Percentiles rank a stretch among this genome's conserved stretches.
These are phyloP conservation scores for Trichoderma koningii DNA, from an alignment of 2,329 filamentous ascomycete genomes.

Conservation along the genomic window DNA sequence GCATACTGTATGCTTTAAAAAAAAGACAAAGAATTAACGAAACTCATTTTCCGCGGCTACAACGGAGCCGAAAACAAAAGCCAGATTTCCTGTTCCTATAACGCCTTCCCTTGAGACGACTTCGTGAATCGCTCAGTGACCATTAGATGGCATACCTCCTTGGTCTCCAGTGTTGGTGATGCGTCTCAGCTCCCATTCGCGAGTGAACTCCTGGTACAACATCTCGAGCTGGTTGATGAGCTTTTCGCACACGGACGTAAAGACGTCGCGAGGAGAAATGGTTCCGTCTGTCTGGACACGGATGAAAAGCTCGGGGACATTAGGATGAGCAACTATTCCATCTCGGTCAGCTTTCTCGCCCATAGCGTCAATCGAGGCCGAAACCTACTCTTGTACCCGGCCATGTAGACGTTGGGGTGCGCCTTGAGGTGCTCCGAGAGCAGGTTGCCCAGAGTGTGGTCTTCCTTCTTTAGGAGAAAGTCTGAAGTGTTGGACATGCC, in stretches of 20 bases:
- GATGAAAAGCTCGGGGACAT: slow-evolving; percentile 64
- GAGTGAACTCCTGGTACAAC: slow-evolving; percentile 84
- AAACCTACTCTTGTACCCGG: slow-evolving; percentile 79
- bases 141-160: slow-evolving; percentile 46
- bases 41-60: slow-evolving; percentile 14
- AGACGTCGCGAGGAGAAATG: slow-evolving; percentile 84
- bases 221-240: slow-evolving; percentile 79
- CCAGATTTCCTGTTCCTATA: slow-evolving; percentile 27
- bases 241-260: slow-evolving; percentile 78
- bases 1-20: background rate
- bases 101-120: slow-evolving; percentile 32
- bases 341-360: slow-evolving; percentile 28
- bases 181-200: slow-evolving; percentile 86
- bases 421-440: slow-evolving; percentile 83
- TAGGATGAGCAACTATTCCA: slow-evolving; percentile 55
- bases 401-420: slow-evolving; percentile 81
- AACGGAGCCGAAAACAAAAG: slow-evolving; percentile 25
- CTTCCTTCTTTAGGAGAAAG: slow-evolving; percentile 95
- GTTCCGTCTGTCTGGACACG: slow-evolving; percentile 90
- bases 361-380: slow-evolving; percentile 36
- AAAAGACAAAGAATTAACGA: background rate
- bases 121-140: slow-evolving; percentile 33
- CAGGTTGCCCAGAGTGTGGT: slow-evolving; percentile 92
- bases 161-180: slow-evolving; percentile 71
- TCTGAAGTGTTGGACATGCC: slow-evolving; percentile 93